phyloP scores from a whole-genome alignment of 805 yeast species.

The Candida xiaguanensis region DNA sequence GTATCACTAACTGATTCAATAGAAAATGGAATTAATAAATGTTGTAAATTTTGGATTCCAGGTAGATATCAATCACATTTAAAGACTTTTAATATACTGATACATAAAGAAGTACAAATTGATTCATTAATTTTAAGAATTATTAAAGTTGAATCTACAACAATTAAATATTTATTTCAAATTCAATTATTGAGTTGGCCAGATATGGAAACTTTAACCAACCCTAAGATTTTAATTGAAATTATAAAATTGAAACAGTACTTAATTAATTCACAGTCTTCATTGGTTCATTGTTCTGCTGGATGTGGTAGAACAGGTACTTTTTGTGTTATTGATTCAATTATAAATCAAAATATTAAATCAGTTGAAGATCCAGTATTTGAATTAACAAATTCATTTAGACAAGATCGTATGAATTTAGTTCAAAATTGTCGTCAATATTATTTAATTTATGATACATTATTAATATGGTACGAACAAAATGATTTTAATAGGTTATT shows the following conservation, averaged over 20 bases:
- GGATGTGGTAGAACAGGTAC: constrained; percentile 98
- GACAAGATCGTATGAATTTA: constrained; percentile 55
- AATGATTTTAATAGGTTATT: constrained; percentile 11
- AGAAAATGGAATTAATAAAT: constrained; percentile 78
- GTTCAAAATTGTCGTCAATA: constrained; percentile 57
- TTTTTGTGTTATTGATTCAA: constrained; percentile 34
- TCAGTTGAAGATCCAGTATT: constrained; percentile 53
- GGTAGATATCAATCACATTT: constrained; percentile 43
- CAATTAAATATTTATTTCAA: constrained; percentile 51
- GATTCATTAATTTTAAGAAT: constrained; percentile 34
- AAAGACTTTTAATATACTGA: constrained; percentile 22
- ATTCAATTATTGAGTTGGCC: constrained; percentile 81
- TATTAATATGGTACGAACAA: constrained; percentile 19
- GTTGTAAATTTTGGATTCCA: constrained; percentile 71
- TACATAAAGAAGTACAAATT: constrained; percentile 19
- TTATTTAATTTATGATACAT: constrained; percentile 45
- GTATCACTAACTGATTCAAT: constrained; percentile 70
- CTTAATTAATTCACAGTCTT: constrained; percentile 13
- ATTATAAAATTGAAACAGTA: constrained; percentile 30
- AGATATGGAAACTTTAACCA: constrained; percentile 66
- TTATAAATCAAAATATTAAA: constrained; percentile 23
- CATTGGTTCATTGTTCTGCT: constrained; percentile 88
- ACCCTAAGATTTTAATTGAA: constrained; percentile 53
- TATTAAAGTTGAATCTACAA: constrained; percentile 34
- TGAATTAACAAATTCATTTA: constrained; percentile 42